A percentile compares a stretch with the other conserved stretches of the same genome.
Conservation (phyloP, 495 filamentous ascomycete genomes). For the Penicillium lagena region DNA sequence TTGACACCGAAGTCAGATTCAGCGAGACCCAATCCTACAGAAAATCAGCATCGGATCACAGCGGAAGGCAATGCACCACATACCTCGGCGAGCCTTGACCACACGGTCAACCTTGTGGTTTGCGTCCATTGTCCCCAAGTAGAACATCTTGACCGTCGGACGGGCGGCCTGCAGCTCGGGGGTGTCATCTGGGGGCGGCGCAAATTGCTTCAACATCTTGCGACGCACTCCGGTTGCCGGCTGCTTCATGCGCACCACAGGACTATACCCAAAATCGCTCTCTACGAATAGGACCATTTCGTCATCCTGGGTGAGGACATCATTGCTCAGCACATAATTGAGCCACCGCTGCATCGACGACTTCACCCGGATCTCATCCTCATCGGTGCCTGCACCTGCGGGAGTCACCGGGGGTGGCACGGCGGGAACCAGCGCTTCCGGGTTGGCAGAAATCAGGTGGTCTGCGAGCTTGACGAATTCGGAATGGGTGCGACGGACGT, state of each 20-base stretch:
- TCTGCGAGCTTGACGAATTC: slow-evolving; percentile 94
- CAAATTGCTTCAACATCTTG: slow-evolving; percentile 97
- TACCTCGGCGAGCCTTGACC: slow-evolving; percentile 89
- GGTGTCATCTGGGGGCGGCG: slow-evolving; percentile 94
- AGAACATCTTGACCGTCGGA: slow-evolving; percentile 91
- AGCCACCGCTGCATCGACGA: slow-evolving; percentile 89
- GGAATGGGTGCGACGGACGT: slow-evolving; percentile 88
- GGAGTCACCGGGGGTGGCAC: slow-evolving; percentile 87
- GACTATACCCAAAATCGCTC: slow-evolving; percentile 96
- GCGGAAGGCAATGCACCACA: slow-evolving; percentile 9
- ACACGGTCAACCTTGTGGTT: slow-evolving; percentile 92
- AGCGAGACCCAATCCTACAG: slow-evolving; percentile 75
- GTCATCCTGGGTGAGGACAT: slow-evolving; percentile 88
- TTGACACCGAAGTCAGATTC: slow-evolving; percentile 93
- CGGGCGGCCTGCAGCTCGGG: slow-evolving; percentile 86
- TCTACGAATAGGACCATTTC: slow-evolving; percentile 97
- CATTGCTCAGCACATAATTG: slow-evolving; percentile 84
- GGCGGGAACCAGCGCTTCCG: slow-evolving; percentile 95
- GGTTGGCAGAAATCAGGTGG: slow-evolving; percentile 91
- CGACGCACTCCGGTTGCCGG: slow-evolving; percentile 92
- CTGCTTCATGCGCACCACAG: slow-evolving; percentile 90
- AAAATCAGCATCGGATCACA: not conserved
- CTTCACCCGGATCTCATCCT: slow-evolving; percentile 89
- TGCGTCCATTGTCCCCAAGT: slow-evolving; percentile 89
- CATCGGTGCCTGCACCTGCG: slow-evolving; percentile 92